Conservation (phyloP, 257 asterid genomes). For the Nyctanthes arbortristis region DNA sequence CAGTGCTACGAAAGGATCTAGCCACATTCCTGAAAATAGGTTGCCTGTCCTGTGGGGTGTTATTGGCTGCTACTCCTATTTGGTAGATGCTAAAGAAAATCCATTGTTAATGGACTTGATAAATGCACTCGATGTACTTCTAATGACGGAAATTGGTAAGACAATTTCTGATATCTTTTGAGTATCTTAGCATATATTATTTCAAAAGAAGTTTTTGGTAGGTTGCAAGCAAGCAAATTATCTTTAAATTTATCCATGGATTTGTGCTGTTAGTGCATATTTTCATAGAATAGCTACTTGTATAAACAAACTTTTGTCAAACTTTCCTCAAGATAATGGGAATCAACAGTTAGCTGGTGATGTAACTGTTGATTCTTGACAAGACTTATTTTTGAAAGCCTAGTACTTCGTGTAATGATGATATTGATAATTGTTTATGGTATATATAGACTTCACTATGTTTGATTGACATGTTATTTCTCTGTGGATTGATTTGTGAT, state of each 20-base stretch:
- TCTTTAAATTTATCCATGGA: background rate
- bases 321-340: background rate
- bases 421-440: background rate
- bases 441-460: background rate
- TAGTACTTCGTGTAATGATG: background rate
- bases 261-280: background rate
- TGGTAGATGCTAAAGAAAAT: conserved; percentile 43
- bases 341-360: conserved; percentile 8
- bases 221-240: background rate
- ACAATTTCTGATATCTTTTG: conserved; percentile 19
- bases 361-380: background rate
- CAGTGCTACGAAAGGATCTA: conserved; percentile 37
- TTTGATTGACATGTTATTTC: background rate
- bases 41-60: conserved; percentile 85
- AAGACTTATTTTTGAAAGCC: background rate
- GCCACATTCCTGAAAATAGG: conserved; percentile 41
- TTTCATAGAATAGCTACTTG: background rate
- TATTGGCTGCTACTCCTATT: conserved; percentile 61
- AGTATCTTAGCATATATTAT: conserved; percentile 12
- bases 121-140: conserved; percentile 63
- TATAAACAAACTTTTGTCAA: background rate
- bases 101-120: conserved; percentile 60
- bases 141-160: conserved; percentile 62
- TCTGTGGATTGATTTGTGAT: background rate
- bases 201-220: background rate